Evolutionary conservation across 495 filamentous ascomycete genomes (phyloP).

Genomic region (Annulohypoxylon maeteangense): DNA sequence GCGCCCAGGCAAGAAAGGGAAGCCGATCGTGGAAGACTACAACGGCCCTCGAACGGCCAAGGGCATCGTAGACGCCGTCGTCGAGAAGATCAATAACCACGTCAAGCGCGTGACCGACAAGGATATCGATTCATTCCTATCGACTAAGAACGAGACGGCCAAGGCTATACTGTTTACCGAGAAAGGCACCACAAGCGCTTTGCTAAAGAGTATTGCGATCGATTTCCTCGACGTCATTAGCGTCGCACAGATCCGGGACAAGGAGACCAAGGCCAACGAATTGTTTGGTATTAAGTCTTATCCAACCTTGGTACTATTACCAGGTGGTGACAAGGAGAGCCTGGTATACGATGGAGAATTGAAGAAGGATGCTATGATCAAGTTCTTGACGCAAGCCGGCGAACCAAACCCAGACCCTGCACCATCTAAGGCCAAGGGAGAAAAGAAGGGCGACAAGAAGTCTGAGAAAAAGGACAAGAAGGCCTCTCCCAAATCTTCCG

Average conservation of each 20-base stretch:
- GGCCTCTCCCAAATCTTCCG: constrained; percentile 55
- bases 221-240: constrained; percentile 87
- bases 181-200: constrained; percentile 85
- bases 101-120: constrained; percentile 84
- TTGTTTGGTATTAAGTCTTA: constrained; percentile 80
- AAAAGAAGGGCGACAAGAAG: constrained; percentile 62
- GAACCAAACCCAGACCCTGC: constrained; percentile 78
- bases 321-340: constrained; percentile 73
- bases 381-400: constrained; percentile 83
- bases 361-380: constrained; percentile 83
- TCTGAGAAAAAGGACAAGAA: constrained; percentile 63
- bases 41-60: constrained; percentile 82
- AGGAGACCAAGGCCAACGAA: constrained; percentile 76
- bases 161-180: constrained; percentile 96
- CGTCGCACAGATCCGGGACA: constrained; percentile 87
- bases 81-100: constrained; percentile 88
- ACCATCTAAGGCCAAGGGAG: constrained; percentile 62
- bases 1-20: constrained; percentile 78
- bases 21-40: constrained; percentile 92
- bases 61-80: constrained; percentile 86
- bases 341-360: constrained; percentile 85
- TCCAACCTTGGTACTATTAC: constrained; percentile 83
- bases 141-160: constrained; percentile 73
- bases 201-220: constrained; percentile 86
- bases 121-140: constrained; percentile 79